Evolutionary conservation across 2,329 filamentous ascomycete genomes (phyloP).

Genomic region (Colletotrichum spinosum): DNA sequence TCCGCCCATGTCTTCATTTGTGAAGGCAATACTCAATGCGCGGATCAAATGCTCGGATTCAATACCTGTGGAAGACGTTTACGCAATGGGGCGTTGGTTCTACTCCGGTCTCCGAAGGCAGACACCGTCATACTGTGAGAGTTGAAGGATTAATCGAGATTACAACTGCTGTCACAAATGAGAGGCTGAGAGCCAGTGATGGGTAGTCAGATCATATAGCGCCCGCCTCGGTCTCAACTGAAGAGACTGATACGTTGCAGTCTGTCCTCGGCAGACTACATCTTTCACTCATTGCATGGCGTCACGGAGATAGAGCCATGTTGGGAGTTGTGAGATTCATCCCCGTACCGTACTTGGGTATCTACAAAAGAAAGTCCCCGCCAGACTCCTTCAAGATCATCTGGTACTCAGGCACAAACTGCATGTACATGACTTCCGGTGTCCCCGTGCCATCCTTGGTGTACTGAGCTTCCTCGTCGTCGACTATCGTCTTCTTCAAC

Average conservation of each 20-base stretch:
- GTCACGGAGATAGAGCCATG: too few species aligned
- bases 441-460: constrained; percentile 42
- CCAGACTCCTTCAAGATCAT: constrained; percentile 44
- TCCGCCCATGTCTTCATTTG: constrained; percentile 53
- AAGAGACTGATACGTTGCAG: too few species aligned
- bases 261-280: too few species aligned
- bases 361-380: constrained; percentile 45
- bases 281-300: too few species aligned
- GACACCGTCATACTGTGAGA: constrained; percentile 24
- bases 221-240: too few species aligned
- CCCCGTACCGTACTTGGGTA: neutral
- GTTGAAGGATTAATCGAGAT: too few species aligned
- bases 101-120: constrained; percentile 46
- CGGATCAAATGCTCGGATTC: neutral
- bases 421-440: constrained; percentile 49
- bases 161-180: too few species aligned
- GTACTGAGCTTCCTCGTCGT: constrained; percentile 54
- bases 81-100: constrained; percentile 49
- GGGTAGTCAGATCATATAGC: too few species aligned
- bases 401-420: constrained; percentile 49
- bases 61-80: constrained; percentile 51
- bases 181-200: too few species aligned
- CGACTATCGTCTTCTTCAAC: constrained; percentile 50
- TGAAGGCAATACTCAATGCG: constrained; percentile 46
- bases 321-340: too few species aligned